Conservation (phyloP, 176 grass and related monocot genomes). For the Paspalum notatum region DNA sequence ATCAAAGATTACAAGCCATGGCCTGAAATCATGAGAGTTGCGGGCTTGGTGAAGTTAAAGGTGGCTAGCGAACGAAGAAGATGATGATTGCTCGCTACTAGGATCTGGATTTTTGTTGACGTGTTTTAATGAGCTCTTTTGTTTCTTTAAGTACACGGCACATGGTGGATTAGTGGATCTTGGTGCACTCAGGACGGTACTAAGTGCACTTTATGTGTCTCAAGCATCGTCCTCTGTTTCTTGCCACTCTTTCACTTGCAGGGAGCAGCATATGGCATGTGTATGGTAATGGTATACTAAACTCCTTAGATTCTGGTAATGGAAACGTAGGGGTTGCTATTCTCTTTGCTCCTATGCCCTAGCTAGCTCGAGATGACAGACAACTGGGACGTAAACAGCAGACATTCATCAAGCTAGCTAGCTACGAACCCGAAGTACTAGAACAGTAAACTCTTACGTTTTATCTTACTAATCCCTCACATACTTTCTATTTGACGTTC, state of each 20-base stretch:
- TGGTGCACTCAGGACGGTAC: background rate
- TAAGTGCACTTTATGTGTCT: slow-evolving; percentile 22
- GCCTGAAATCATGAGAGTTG: slow-evolving; percentile 27
- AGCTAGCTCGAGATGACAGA: background rate
- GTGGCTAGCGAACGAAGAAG: background rate
- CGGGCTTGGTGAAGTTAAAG: background rate
- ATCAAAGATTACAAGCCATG: slow-evolving; percentile 21
- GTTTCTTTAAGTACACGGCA: slow-evolving; percentile 35
- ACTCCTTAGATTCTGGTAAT: background rate
- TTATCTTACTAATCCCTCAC: background rate
- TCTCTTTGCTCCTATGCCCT: background rate
- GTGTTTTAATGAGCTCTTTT: slow-evolving; percentile 15
- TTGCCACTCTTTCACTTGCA: no score
- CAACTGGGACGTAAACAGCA: background rate
- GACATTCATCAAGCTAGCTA: background rate
- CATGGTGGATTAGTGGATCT: slow-evolving; percentile 31
- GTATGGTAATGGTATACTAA: background rate
- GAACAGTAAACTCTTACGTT: background rate
- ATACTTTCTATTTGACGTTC: no score
- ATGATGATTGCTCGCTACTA: background rate
- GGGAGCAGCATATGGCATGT: slow-evolving; percentile 19
- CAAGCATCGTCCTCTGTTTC: slow-evolving; percentile 30
- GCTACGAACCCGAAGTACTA: background rate
- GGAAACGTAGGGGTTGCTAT: background rate
- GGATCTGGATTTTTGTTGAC: background rate